phyloP scores from a whole-genome alignment of 202 grass and related monocot genomes.

The Dendrocalamus latiflorus region DNA sequence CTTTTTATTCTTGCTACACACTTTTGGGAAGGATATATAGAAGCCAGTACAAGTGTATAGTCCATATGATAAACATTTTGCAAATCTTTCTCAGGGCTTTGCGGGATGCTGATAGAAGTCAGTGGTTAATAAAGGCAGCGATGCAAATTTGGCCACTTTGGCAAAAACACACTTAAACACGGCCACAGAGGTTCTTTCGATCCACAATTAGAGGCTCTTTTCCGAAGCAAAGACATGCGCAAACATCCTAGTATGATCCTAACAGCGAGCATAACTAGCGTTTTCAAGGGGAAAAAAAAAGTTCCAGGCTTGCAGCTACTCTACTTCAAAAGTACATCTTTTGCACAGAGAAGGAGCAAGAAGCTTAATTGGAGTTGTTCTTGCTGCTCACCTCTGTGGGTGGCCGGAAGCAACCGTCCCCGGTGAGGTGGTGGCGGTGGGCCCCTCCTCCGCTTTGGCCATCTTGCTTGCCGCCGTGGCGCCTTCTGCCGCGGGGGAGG shows the following conservation, averaged over 20 bases:
- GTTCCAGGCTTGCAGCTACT: background rate
- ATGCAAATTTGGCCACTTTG: background rate
- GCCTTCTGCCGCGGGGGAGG: conserved; percentile 36
- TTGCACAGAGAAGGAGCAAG: background rate
- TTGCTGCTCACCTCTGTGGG: conserved; percentile 47
- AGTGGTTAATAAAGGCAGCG: background rate
- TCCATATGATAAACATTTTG: background rate
- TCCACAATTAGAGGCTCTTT: background rate
- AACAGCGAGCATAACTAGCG: background rate
- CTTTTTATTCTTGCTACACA: background rate
- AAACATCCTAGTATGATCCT: background rate
- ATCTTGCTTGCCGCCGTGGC: conserved; percentile 27
- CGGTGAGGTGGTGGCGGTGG: conserved; percentile 41
- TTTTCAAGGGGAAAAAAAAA: background rate
- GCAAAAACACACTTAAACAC: background rate
- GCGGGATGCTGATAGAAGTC: background rate
- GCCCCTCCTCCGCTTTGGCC: conserved; percentile 21
- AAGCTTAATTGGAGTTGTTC: background rate
- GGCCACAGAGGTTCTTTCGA: background rate
- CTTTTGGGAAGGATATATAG: background rate
- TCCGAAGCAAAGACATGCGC: background rate
- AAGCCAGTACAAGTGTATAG: background rate
- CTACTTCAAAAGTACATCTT: background rate
- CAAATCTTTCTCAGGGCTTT: background rate
- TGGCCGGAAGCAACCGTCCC: conserved; percentile 41